These are phyloP conservation scores for Agapanthus africanus DNA, from an alignment of 106 monocot species.

Conservation along the genomic window DNA sequence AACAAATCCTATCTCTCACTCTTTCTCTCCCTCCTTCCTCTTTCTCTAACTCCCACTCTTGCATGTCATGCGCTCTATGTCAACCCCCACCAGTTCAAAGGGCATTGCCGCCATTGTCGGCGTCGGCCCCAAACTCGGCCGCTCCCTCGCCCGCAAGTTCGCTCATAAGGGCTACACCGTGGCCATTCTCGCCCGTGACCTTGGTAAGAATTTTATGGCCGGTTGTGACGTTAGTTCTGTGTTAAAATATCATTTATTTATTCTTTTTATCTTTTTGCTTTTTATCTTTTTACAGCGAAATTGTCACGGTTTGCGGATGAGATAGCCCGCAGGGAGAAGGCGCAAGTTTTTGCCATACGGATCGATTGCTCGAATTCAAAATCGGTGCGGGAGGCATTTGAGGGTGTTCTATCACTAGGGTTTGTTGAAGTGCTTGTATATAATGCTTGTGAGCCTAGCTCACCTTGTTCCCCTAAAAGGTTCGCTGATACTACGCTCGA, in stretches of 20 bases:
- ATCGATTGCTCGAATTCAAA: slow-evolving; percentile 55
- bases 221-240: no score
- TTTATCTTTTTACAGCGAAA: slow-evolving; percentile 24
- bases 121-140: slow-evolving; percentile 61
- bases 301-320: slow-evolving; percentile 55
- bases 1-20: no score
- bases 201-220: slow-evolving; percentile 16
- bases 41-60: no score
- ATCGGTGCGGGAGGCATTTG: slow-evolving; percentile 66
- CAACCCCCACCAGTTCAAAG: slow-evolving; percentile 31
- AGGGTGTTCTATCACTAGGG: slow-evolving; percentile 64
- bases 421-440: slow-evolving; percentile 62
- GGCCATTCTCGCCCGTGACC: slow-evolving; percentile 67
- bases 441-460: slow-evolving; percentile 35
- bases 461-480: slow-evolving; percentile 9
- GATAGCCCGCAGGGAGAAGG: slow-evolving; percentile 54
- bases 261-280: background rate
- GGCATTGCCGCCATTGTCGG: slow-evolving; percentile 70
- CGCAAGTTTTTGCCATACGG: slow-evolving; percentile 64
- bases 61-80: slow-evolving; percentile 34
- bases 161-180: slow-evolving; percentile 62
- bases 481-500: slow-evolving; percentile 29
- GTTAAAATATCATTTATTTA: background rate
- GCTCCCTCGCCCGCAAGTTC: slow-evolving; percentile 59
- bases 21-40: no score